Evolutionary conservation across 2,329 filamentous ascomycete genomes (phyloP), one percentile per base, ranked within the genome.

Genomic region (Daldinia sp.): DNA sequence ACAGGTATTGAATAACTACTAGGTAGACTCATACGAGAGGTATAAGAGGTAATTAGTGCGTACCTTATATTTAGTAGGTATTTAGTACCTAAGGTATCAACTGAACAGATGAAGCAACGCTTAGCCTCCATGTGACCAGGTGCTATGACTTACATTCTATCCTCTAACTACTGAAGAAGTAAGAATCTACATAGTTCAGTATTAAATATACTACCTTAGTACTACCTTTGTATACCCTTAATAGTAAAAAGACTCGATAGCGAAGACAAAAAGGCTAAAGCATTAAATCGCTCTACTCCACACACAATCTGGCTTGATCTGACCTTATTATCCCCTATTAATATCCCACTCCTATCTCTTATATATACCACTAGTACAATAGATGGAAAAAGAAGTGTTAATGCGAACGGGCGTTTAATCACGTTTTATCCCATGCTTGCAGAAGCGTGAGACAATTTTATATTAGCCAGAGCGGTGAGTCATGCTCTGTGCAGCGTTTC

Each of bases 371-470:
- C 28, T n/a, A n/a, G n/a, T n/a, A n/a, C n/a, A n/a, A n/a, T n/a
- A n/a, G n/a, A n/a, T n/a, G n/a, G n/a, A n/a, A 37, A 54, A 54
- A 23, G 20, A 46, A 18, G 30, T 9, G 33, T 58, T 33, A 60
- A 66, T 66, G 63, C 59, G 28, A 50, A 23, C 44, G 46, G 30
- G 18, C 50, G 57, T 53, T 41, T 20, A 39, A 41, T 54, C 41
- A 15, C 50, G 60, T 53, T 41, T 20, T 33, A 41, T 54, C 41
- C 12, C 18, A 33, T 35, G 65, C 39, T 48, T 42, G 35, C 41
- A 54, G 53, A 41, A 65, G 54, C 64, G 55, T 61, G 68, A 70
- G 56, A 70, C 64, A 65, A 60, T 63, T 55, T 70, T 55, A 63
- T 60, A 65, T 68, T 68, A 56, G 20, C 48, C 62, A 68, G 62